Percentiles rank a stretch among this genome's conserved stretches.
Conservation (phyloP, 768 basidiomycete species). For the Trametes coccinea region DNA sequence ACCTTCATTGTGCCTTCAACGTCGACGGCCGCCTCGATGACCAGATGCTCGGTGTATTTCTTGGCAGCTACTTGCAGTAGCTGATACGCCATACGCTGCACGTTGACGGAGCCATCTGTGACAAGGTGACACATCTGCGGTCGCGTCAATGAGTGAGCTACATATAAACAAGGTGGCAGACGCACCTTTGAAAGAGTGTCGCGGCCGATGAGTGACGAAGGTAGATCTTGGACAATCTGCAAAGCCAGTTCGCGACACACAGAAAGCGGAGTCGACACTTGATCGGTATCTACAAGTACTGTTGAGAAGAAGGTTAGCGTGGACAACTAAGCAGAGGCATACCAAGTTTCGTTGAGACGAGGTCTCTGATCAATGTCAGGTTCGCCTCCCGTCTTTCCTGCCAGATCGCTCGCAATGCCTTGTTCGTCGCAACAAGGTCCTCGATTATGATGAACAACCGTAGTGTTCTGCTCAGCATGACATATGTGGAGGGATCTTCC, state of each 20-base stretch:
- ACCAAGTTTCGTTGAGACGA: slow-evolving; percentile 60
- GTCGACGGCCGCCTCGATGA: slow-evolving; percentile 85
- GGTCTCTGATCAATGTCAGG: slow-evolving; percentile 58
- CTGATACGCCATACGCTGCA: slow-evolving; percentile 78
- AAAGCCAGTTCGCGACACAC: slow-evolving; percentile 69
- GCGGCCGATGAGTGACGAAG: slow-evolving; percentile 59
- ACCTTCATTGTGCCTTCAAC: slow-evolving; percentile 54
- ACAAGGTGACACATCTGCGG: slow-evolving; percentile 80
- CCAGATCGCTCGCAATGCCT: slow-evolving; percentile 70
- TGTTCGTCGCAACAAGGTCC: slow-evolving; percentile 73
- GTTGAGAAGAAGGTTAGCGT: background rate
- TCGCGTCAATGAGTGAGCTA: background rate
- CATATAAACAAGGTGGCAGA: background rate
- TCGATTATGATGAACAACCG: slow-evolving; percentile 65
- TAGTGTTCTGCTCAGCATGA: slow-evolving; percentile 69
- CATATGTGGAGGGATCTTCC: slow-evolving; percentile 56
- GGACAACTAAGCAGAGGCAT: slow-evolving; percentile 23
- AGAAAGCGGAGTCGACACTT: slow-evolving; percentile 56
- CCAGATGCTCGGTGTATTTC: slow-evolving; percentile 78
- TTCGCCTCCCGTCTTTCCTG: slow-evolving; percentile 52
- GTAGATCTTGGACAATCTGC: slow-evolving; percentile 65
- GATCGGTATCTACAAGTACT: slow-evolving; percentile 18
- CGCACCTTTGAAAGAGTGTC: slow-evolving; percentile 65
- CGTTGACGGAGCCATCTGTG: slow-evolving; percentile 56
- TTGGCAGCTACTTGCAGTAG: slow-evolving; percentile 69